Evolutionary conservation across 2,329 filamentous ascomycete genomes (phyloP).

Genomic region (Beauveria asiatica): DNA sequence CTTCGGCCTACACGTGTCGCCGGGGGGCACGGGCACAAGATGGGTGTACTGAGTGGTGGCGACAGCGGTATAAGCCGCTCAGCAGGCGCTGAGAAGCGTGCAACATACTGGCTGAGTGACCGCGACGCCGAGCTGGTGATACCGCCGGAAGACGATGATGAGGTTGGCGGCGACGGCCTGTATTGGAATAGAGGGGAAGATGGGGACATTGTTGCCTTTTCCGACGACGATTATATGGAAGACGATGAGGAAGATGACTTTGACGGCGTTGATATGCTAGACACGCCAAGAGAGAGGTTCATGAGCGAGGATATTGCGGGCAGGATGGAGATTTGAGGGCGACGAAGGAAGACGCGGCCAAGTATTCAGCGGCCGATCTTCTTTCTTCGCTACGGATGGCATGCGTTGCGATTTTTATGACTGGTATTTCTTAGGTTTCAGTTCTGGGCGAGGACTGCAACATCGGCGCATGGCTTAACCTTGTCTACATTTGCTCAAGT

Average conservation of each 20-base stretch:
- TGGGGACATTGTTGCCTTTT: constrained; percentile 46
- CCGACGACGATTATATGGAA: constrained; percentile 41
- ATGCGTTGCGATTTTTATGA: neutral
- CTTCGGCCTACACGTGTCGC: constrained; percentile 26
- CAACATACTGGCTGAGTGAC: constrained; percentile 80
- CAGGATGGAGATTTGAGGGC: constrained; percentile 51
- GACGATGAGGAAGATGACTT: constrained; percentile 38
- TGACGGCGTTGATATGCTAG: constrained; percentile 30
- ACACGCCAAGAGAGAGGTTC: constrained; percentile 39
- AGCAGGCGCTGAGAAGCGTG: constrained; percentile 53
- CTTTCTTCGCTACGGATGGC: neutral
- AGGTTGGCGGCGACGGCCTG: constrained; percentile 40
- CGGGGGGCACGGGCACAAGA: constrained; percentile 17
- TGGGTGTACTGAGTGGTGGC: constrained; percentile 8
- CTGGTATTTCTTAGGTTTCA: neutral
- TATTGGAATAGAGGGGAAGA: constrained; percentile 52
- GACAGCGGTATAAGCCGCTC: constrained; percentile 5
- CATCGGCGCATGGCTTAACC: neutral
- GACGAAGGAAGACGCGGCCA: no score
- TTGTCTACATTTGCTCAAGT: neutral
- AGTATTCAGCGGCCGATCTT: neutral
- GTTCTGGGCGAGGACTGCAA: neutral
- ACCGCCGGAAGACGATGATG: constrained; percentile 38
- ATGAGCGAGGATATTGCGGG: constrained; percentile 56
- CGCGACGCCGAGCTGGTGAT: constrained; percentile 41